phyloP scores from a whole-genome alignment of 129 eudicot species.

The Helianthus annuus region DNA sequence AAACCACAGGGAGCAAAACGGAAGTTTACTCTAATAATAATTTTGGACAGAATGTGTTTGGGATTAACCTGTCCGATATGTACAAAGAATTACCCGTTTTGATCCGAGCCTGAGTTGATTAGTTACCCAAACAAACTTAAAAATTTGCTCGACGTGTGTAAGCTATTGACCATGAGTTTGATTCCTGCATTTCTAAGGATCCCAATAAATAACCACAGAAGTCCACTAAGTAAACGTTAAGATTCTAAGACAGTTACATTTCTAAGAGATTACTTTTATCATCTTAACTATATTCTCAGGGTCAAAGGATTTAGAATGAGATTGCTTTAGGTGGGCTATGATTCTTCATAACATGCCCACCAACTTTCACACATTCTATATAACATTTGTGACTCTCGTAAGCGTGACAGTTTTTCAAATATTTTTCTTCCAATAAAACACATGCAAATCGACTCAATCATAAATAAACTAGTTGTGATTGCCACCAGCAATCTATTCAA shows the following conservation, averaged over 20 bases:
- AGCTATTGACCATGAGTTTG: constrained; percentile 35
- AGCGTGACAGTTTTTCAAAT: constrained; percentile 16
- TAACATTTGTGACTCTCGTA: constrained; percentile 23
- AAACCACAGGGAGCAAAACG: too few relatives aligned
- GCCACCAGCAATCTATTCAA: neutral
- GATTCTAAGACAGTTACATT: constrained; percentile 22
- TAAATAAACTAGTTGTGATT: neutral
- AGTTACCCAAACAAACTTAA: constrained; percentile 2
- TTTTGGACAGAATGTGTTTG: neutral
- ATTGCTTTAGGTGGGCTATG: constrained; percentile 42
- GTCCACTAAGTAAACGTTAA: constrained; percentile 26
- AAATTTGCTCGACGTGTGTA: constrained; percentile 31
- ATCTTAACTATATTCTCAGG: constrained; percentile 37
- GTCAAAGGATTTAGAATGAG: constrained; percentile 34
- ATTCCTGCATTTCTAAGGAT: constrained; percentile 33
- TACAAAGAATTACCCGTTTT: neutral
- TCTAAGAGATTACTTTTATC: constrained; percentile 35
- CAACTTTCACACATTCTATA: constrained; percentile 35
- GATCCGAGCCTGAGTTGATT: neutral
- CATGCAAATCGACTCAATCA: neutral
- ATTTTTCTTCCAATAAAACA: neutral
- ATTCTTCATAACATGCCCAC: constrained; percentile 48
- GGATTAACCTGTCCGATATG: too few relatives aligned
- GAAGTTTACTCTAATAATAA: too few relatives aligned
- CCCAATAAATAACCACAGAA: constrained; percentile 20